Evolutionary conservation across 108 stramenopile species (phyloP), one percentile per base, ranked within the genome.

Genomic region (Discostella stelligeroides): DNA sequence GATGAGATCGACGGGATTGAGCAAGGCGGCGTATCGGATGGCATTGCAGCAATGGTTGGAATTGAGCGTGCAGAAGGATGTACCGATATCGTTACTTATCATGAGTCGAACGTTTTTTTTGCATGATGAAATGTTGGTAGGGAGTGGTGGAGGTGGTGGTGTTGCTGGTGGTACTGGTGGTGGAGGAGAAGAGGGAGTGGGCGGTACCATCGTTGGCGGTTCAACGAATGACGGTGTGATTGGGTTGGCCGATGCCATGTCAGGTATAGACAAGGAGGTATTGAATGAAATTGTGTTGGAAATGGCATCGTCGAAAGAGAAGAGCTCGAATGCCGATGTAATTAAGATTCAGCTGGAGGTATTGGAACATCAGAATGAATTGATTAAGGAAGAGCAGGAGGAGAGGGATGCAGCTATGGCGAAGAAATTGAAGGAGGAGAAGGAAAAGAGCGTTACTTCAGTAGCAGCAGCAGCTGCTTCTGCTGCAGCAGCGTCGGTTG

Each of bases 11-110:
- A 88, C 89, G 0, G 98, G 97, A 13, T 70, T 98, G 43, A 96
- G 92, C 73, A 95, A 96, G 78, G 87, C 90, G 40, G 92, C 92
- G 5, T 96, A 95, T 82, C 84, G 83, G 54, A 68, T 77, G 58
- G 85, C 95, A 38, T 80, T 98, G 50, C 92, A 92, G 57, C 92
- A 96, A 74, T 98, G 97, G 99, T 73, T 99, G n/a, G 97, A 99
- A 53, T 80, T 99, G 53, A 92, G 92, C 68, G 96, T 96, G 11
- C 84, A 94, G 66, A 90, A 94, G 69, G 83, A 94, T 84, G 95
- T 99, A 0, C 98, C 98, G 12, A 95, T 98, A 60, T 86, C 93
- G 11, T 79, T 99, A 38, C 85, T 99, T 18, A 97, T 99, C 47
- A 96, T 99, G 96, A 95, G 92, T 53, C 83, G 97, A 46, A 96